Evolutionary conservation across 495 filamentous ascomycete genomes (phyloP), one percentile per base, ranked within the genome.

Genomic region (Corynascus novoguineensis): DNA sequence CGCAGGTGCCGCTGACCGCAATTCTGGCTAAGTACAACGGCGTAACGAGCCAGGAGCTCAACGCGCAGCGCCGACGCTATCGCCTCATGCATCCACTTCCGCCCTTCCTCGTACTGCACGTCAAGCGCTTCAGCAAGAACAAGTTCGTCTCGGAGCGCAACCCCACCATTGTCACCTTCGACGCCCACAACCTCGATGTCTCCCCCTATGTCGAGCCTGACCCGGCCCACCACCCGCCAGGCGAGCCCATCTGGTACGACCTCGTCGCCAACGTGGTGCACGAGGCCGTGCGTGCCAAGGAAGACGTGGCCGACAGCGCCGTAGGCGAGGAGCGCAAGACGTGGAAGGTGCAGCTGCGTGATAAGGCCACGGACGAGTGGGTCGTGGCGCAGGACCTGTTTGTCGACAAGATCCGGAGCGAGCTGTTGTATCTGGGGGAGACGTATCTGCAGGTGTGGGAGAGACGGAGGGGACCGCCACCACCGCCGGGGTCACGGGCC

Each of bases 371-470:
- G 50, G 84, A 87, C 22, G 88, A 95, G 69, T 99, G 93, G 93
- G 81, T 90, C 25, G 86, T 95, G 65, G 83, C 92, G 47, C 93
- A 99, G 76, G 95, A 99, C 71, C 62, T 99, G 66, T 96, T 86
- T 70, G 92, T 97, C 5, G 89, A 97, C 65, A 80, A 83, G 71
- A 88, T 88, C 15, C 84, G 89, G 64, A 86, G 78, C 58, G 92
- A 97, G 76, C 80, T 92, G 61, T 66, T 99, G 63, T 95, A 93
- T 66, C 87, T 92, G 2, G 87, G 90, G 28, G 93, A 98, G 78
- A 89, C 84, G 40, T 97, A 96, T 75, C 67, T 97, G 62, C 95
- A 97, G 83, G 83, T 98, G 52, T 98, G 93, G 93, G 93, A 98
- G 78, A 80, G 87, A 69, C 81, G 93, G 73, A 86, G 81, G 68